Base-by-base conservation (phyloP, 148 eudicot species). In the Chenopodium formosanum region DNA sequence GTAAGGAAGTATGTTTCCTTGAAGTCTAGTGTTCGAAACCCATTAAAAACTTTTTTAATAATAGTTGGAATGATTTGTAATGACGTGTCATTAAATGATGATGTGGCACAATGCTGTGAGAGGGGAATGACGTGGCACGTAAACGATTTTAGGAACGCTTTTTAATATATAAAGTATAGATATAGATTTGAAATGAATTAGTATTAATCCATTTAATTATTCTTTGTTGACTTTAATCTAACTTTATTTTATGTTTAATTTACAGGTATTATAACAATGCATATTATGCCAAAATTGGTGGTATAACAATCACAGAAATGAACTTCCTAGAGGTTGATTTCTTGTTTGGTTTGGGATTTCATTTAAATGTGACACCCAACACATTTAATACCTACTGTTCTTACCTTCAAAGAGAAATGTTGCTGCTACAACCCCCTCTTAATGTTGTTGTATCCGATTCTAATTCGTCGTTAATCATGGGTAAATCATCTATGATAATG, bases 191-290 rank as follows among this genome's bases (percentile, higher is more conserved):
- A 25, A 56, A 16, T 56, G 3, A 17, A 46, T 80, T 13, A 17
- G 23, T 22, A 60, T 79, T 23, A 9, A 40, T 31, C 32, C 3
- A 22, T 40, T 22, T 31, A 44, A 62, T 31, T 58, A 34, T 2
- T 79, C 12, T 56, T 60, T 79, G 50, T 71, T 71, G 74, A 71
- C 32, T 80, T 70, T 47, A 31, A 27, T 16, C 6, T 50, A 74
- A 29, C 20, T 32, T 66, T 20, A 40, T 19, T 11, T 50, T 40
- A 3, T 80, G n/a, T 31, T 7, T 29, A 7, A 25, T 66, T 75
- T 83, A 20, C 88, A 92, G 97, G 87, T 91, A 91, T 70, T 93
- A 93, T 89, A 93, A 93, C 84, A 93, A 93, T 83, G 97, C 97
- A 70, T 93, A 91, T 56, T 93, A 91, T 84, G 94, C 94, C 2